Percentiles rank a stretch among this genome's conserved stretches.
These are phyloP conservation scores for Saccharomyces hybrid DNA, from an alignment of 1,139 yeast species.

Conservation along the genomic window DNA sequence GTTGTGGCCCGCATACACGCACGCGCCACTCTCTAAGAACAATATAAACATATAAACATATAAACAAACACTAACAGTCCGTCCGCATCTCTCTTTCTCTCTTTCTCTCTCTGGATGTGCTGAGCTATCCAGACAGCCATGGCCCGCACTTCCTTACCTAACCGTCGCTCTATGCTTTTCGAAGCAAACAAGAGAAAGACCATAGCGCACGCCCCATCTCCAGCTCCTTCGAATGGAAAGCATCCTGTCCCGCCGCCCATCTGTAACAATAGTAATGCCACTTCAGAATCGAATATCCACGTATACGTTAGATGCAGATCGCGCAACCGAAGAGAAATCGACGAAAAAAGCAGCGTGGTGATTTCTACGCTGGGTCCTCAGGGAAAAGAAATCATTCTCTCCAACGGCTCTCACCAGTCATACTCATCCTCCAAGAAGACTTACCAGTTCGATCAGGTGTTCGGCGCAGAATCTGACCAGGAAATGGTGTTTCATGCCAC, in stretches of 20 bases:
- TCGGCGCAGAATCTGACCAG: conserved; percentile 70
- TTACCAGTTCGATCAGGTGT: conserved; percentile 61
- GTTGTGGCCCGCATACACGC: neutral
- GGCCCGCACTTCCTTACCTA: neutral
- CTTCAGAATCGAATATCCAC: conserved; percentile 42
- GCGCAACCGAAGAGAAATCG: conserved; percentile 58
- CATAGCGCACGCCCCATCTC: neutral
- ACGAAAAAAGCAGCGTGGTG: conserved; percentile 59
- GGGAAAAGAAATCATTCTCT: conserved; percentile 34
- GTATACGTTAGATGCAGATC: conserved; percentile 85
- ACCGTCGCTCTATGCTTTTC: neutral
- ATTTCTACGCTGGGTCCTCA: conserved; percentile 36
- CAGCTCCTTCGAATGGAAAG: neutral
- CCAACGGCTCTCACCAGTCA: conserved; percentile 17
- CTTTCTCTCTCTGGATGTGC: neutral
- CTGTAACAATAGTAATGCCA: neutral
- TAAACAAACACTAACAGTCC: neutral
- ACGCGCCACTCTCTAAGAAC: neutral
- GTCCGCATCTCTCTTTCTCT: neutral
- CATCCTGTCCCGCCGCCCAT: neutral
- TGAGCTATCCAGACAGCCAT: neutral
- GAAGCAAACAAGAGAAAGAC: neutral
- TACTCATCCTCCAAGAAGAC: conserved; percentile 35
- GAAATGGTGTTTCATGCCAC: conserved; percentile 48
- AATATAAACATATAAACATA: neutral